Conservation (phyloP, 2,329 filamentous ascomycete species). For the Neonectria ditissima region DNA sequence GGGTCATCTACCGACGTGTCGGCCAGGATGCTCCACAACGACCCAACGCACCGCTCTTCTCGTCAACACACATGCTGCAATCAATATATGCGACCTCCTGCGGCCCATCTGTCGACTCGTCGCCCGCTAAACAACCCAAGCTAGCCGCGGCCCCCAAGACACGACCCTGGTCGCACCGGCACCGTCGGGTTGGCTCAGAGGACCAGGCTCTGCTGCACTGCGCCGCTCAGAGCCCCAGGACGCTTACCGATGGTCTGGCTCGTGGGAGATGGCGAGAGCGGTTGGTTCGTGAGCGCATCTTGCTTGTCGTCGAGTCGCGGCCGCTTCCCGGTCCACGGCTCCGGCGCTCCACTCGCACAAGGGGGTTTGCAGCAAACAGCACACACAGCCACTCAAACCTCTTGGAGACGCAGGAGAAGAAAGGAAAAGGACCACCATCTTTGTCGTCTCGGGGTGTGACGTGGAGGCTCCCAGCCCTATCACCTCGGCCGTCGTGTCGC, state of each 20-base stretch:
- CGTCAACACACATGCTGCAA: neutral
- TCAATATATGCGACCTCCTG: neutral
- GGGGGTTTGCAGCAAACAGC: neutral
- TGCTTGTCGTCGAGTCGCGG: neutral
- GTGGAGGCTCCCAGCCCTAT: conserved; percentile 37
- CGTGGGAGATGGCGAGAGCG: neutral
- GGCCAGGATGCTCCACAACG: conserved; percentile 10
- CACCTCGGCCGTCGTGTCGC: conserved; percentile 13
- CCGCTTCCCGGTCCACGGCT: conserved; percentile 6
- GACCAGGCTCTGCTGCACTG: neutral
- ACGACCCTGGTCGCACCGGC: neutral
- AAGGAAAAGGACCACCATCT: conserved; percentile 23
- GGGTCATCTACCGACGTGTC: conserved; percentile 8
- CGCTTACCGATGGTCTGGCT: conserved; percentile 29
- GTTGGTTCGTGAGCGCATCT: conserved; percentile 13
- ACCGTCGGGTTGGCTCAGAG: neutral
- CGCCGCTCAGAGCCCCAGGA: conserved; percentile 9
- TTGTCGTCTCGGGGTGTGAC: conserved; percentile 27
- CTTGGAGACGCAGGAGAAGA: neutral
- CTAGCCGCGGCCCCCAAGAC: neutral
- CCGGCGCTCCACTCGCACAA: conserved; percentile 3
- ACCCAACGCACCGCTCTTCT: neutral
- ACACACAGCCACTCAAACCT: too few species aligned
- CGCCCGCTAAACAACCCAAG: neutral
- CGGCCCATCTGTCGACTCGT: neutral